A percentile compares a stretch with the other conserved stretches of the same genome.
Evolutionary conservation across 2,329 filamentous ascomycete genomes (phyloP).

Genomic region (Colletotrichum horii): DNA sequence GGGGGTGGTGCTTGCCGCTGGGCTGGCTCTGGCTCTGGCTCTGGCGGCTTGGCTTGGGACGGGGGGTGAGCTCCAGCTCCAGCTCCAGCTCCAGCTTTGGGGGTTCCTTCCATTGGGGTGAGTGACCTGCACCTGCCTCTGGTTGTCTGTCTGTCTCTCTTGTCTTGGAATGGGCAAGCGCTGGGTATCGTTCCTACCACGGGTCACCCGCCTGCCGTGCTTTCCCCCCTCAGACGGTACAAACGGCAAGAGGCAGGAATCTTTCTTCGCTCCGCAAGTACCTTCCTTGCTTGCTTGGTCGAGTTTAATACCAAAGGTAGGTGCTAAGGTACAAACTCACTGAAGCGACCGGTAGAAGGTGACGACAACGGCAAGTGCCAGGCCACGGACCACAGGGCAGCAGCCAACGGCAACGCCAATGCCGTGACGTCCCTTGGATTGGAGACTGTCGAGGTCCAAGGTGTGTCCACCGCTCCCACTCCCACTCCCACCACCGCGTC

Average conservation of each 20-base stretch:
- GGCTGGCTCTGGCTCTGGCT: background rate
- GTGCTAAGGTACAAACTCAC: background rate
- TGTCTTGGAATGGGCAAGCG: background rate
- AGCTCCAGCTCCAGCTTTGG: background rate
- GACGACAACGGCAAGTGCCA: background rate
- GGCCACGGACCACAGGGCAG: background rate
- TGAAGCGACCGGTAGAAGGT: background rate
- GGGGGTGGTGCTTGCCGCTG: background rate
- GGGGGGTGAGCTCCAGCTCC: background rate
- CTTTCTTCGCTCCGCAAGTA: background rate
- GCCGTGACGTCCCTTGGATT: background rate
- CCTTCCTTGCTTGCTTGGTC: background rate
- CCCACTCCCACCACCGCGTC: constrained; percentile 19
- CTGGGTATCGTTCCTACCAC: background rate
- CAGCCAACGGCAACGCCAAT: constrained; percentile 2
- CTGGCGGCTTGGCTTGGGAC: background rate
- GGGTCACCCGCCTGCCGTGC: background rate
- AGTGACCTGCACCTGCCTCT: background rate
- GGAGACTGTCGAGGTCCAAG: background rate
- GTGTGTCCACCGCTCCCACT: background rate
- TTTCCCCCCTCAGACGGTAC: background rate
- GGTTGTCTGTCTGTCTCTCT: background rate
- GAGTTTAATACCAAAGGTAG: background rate
- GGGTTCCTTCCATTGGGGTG: background rate
- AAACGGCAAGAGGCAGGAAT: background rate